Conservation (phyloP, 2,329 filamentous ascomycete species). For the Dothistroma septosporum region DNA sequence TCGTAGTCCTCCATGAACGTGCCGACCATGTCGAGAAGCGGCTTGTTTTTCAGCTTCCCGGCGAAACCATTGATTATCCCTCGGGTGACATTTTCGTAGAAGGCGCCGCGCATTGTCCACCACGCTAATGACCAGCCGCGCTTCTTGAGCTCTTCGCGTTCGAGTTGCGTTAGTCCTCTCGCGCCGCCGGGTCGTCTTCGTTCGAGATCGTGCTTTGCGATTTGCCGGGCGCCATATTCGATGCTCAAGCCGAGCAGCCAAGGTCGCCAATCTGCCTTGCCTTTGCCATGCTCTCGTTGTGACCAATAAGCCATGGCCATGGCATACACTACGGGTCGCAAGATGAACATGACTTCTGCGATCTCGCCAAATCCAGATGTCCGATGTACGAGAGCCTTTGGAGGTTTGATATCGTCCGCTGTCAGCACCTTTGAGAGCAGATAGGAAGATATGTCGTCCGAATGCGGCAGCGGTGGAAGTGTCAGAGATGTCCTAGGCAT, state of each 20-base stretch:
- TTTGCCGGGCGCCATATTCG: conserved; percentile 83
- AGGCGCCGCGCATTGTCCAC: conserved; percentile 96
- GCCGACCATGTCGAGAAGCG: conserved; percentile 74
- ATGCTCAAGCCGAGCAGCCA: conserved; percentile 84
- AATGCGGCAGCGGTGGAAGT: conserved; percentile 75
- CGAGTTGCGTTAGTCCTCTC: conserved; percentile 73
- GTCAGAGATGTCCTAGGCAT: conserved; percentile 94
- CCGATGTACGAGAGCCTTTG: conserved; percentile 77
- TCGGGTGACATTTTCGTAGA: conserved; percentile 85
- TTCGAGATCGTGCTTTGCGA: conserved; percentile 64
- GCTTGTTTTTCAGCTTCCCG: conserved; percentile 64
- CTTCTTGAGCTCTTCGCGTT: conserved; percentile 83
- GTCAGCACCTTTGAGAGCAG: conserved; percentile 86
- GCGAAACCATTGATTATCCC: conserved; percentile 65
- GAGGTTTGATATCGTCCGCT: conserved; percentile 93
- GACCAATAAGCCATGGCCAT: conserved; percentile 68
- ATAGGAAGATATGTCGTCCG: conserved; percentile 79
- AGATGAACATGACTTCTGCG: conserved; percentile 86
- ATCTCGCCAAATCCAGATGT: conserved; percentile 69
- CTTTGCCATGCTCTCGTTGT: conserved; percentile 56
- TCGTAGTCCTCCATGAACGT: conserved; percentile 93
- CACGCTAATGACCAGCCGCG: conserved; percentile 87
- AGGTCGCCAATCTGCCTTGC: conserved; percentile 80
- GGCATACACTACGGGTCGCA: conserved; percentile 84
- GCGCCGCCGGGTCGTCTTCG: conserved; percentile 64